phyloP scores from a whole-genome alignment of 108 stramenopile genomes.

The Mediolabrus comicus region DNA sequence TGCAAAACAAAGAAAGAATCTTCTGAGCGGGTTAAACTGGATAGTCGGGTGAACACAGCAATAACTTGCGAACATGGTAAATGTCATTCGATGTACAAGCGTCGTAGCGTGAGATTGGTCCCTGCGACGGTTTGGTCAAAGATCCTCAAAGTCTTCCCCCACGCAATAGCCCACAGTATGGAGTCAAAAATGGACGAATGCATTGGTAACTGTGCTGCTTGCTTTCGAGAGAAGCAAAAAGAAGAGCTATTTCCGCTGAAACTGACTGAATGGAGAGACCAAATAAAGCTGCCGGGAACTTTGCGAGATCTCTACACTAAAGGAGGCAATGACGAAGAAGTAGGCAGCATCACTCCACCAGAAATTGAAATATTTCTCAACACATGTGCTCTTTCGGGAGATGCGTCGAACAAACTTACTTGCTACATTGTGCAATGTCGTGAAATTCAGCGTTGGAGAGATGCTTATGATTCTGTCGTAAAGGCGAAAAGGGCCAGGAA shows the following conservation, averaged over 20 bases:
- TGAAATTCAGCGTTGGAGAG: conserved; percentile 33
- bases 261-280: conserved; percentile 40
- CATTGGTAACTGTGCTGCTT: conserved; percentile 36
- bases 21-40: background rate
- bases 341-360: background rate
- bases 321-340: background rate
- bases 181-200: conserved; percentile 3
- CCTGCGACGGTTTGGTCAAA: conserved; percentile 45
- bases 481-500: conserved; percentile 18
- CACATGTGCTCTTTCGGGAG: background rate
- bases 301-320: conserved; percentile 9
- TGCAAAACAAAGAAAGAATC: background rate
- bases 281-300: background rate
- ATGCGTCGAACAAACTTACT: background rate
- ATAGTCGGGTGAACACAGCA: conserved; percentile 6
- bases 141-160: conserved; percentile 57
- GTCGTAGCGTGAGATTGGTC: conserved; percentile 28
- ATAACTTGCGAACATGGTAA: conserved; percentile 27
- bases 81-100: conserved; percentile 40
- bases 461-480: conserved; percentile 11
- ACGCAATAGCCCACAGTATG: conserved; percentile 42
- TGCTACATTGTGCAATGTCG: conserved; percentile 14
- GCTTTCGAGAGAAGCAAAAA: conserved; percentile 30
- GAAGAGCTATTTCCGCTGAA: conserved; percentile 17
- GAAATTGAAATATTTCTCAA: background rate